Conservation (phyloP, 2,329 filamentous ascomycete species). For the Zarea fungicola region DNA sequence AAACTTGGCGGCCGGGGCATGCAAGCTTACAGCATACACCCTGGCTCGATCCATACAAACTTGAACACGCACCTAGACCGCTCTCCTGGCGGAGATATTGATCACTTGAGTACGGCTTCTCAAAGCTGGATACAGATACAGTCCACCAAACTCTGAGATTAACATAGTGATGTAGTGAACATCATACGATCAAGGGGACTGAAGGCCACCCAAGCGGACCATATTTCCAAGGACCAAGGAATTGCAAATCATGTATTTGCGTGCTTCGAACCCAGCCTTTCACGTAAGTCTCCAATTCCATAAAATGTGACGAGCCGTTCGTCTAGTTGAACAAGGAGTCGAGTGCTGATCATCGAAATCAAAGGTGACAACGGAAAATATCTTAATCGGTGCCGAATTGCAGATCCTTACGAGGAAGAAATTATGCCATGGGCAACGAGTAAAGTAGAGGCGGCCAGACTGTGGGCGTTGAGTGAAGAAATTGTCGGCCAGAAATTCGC, state of each 20-base stretch:
- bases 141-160: background rate
- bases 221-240: slow-evolving; percentile 15
- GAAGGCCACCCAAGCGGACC: background rate
- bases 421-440: slow-evolving; percentile 15
- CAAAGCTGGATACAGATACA: background rate
- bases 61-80: background rate
- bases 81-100: background rate
- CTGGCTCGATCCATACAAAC: slow-evolving; percentile 17
- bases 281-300: background rate
- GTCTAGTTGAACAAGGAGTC: no score
- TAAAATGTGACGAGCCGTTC: background rate
- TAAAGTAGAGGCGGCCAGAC: slow-evolving; percentile 25
- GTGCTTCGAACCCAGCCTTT: slow-evolving; percentile 23
- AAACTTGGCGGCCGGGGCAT: slow-evolving; percentile 18
- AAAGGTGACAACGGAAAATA: slow-evolving; percentile 19
- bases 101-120: no score
- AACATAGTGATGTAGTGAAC: slow-evolving; percentile 15
- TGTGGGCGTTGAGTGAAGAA: slow-evolving; percentile 34
- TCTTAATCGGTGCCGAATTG: slow-evolving; percentile 22
- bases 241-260: slow-evolving; percentile 21
- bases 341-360: background rate
- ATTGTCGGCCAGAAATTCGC: slow-evolving; percentile 31
- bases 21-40: slow-evolving; percentile 23
- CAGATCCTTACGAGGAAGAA: slow-evolving; percentile 12
- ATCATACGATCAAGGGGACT: background rate